A percentile compares a stretch with the other conserved stretches of the same genome.
Evolutionary conservation across 305 asterid genomes (phyloP).

Genomic region (Fraxinus velutina): DNA sequence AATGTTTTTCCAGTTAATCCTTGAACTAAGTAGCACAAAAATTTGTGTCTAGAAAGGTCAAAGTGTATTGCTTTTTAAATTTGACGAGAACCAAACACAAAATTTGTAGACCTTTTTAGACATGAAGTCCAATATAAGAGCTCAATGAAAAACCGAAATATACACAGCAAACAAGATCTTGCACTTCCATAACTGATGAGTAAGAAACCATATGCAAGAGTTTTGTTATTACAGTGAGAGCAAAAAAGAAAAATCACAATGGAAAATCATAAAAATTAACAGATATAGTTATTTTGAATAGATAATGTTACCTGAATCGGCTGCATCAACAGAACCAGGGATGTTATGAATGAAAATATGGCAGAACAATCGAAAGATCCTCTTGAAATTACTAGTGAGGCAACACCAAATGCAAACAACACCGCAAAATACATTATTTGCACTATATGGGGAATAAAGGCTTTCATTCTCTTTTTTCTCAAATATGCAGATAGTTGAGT

Average conservation of each 20-base stretch:
- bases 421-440: slow-evolving; percentile 62
- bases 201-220: neutral
- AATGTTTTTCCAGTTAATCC: neutral
- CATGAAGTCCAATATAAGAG: neutral
- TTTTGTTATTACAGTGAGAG: neutral
- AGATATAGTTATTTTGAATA: neutral
- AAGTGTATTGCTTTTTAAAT: neutral
- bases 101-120: neutral
- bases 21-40: neutral
- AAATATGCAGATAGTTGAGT: slow-evolving; percentile 59
- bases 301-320: slow-evolving; percentile 72
- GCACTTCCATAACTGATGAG: neutral
- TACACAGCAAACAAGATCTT: neutral
- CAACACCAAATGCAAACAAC: slow-evolving; percentile 51
- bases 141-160: neutral
- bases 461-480: slow-evolving; percentile 79
- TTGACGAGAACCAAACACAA: neutral
- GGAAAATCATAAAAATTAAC: neutral
- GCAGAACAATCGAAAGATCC: slow-evolving; percentile 54
- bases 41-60: neutral
- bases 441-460: slow-evolving; percentile 79
- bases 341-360: slow-evolving; percentile 67
- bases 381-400: slow-evolving; percentile 54
- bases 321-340: slow-evolving; percentile 71
- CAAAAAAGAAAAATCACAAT: neutral